These are phyloP conservation scores for Boletus sp. DNA, from an alignment of 768 basidiomycete species.

Conservation along the genomic window DNA sequence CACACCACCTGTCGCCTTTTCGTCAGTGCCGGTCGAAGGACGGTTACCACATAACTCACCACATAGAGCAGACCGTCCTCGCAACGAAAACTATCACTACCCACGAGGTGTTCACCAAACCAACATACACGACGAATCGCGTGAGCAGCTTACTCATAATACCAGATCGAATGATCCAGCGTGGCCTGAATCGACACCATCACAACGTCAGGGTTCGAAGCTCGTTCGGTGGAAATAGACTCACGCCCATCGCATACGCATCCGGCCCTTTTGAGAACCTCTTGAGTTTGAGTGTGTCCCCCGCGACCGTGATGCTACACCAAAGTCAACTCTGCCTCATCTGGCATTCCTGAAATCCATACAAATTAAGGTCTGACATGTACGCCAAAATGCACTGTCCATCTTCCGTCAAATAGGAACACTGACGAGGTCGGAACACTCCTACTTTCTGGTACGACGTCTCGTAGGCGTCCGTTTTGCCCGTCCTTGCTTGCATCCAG, in stretches of 20 bases:
- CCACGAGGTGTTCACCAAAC: conserved; percentile 2
- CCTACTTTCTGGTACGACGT: conserved; percentile 73
- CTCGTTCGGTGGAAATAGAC: conserved; percentile 21
- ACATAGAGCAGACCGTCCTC: conserved; percentile 80
- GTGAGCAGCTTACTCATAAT: conserved; percentile 55
- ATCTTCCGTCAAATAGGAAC: conserved; percentile 2
- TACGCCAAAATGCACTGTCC: conserved; percentile 73
- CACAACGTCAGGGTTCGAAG: conserved; percentile 8
- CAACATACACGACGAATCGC: not conserved
- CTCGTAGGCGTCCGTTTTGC: conserved; percentile 55
- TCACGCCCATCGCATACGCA: conserved; percentile 57
- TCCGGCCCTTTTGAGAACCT: conserved; percentile 48
- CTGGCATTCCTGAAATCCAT: conserved; percentile 26
- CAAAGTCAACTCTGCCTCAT: conserved; percentile 4
- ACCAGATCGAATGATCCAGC: conserved; percentile 77
- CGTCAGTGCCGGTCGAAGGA: not conserved
- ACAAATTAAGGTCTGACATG: conserved; percentile 79
- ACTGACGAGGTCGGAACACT: not conserved
- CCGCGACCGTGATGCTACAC: conserved; percentile 53
- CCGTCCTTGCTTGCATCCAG: conserved; percentile 75
- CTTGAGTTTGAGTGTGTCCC: conserved; percentile 53
- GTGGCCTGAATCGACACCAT: conserved; percentile 39
- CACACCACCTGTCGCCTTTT: conserved; percentile 49
- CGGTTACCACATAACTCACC: conserved; percentile 37
- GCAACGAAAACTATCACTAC: conserved; percentile 70